phyloP scores from a whole-genome alignment of 805 yeast species.

The Wickerhamomyces queroliae region DNA sequence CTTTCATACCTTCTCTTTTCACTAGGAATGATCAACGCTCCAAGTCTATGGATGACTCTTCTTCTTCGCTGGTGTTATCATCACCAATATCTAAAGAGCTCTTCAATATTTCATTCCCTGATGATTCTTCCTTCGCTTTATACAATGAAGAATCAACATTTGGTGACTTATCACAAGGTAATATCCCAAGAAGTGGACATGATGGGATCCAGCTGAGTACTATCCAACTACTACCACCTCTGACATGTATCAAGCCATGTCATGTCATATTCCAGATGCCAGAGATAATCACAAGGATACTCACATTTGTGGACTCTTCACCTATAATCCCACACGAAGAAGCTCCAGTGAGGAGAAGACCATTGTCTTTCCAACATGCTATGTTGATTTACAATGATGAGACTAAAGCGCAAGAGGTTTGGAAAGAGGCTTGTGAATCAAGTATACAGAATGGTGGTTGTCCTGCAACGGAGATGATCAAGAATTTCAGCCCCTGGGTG shows the following conservation, averaged over 20 bases:
- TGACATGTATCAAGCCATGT: neutral
- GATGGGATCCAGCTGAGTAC: constrained; percentile 1
- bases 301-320: constrained; percentile 52
- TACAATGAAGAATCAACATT: neutral
- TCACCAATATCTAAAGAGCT: too few species aligned
- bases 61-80: constrained; percentile 3
- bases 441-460: constrained; percentile 12
- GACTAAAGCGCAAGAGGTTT: constrained; percentile 37
- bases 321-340: constrained; percentile 53
- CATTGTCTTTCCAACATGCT: constrained; percentile 65
- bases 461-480: constrained; percentile 8
- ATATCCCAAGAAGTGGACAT: constrained; percentile 1
- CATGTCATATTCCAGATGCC: constrained; percentile 61
- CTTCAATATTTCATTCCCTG: too few species aligned
- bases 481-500: neutral
- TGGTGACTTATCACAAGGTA: constrained; percentile 1
- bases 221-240: neutral
- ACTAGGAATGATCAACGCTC: too few species aligned
- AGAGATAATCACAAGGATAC: constrained; percentile 60
- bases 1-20: too few species aligned
- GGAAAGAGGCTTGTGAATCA: constrained; percentile 28
- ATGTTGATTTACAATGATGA: constrained; percentile 57
- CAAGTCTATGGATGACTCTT: constrained; percentile 1
- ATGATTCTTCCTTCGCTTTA: neutral
- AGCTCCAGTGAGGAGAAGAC: constrained; percentile 58